phyloP scores from a whole-genome alignment of 306 rosid species.

The Mucuna pruriens region DNA sequence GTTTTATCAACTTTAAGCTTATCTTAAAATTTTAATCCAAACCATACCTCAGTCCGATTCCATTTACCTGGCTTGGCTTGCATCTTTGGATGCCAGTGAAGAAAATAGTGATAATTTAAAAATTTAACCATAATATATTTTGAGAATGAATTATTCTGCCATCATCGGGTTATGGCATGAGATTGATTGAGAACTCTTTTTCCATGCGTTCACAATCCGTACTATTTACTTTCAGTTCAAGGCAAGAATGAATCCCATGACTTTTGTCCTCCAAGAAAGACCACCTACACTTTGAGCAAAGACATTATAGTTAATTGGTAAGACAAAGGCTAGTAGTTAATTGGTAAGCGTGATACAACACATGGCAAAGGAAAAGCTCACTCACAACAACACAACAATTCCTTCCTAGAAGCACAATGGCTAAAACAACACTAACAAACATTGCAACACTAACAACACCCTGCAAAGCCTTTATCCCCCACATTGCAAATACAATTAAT shows the following conservation, averaged over 20 bases:
- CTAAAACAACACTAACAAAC: constrained; percentile 57
- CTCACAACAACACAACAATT: constrained; percentile 66
- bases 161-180: not conserved
- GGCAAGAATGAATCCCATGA: not conserved
- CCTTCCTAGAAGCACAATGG: constrained; percentile 51
- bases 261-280: not conserved
- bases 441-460: constrained; percentile 58
- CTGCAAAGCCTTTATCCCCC: constrained; percentile 43
- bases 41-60: too few relatives aligned
- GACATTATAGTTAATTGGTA: not conserved
- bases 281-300: not conserved
- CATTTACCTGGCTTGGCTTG: not conserved
- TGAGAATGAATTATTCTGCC: not conserved
- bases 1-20: too few relatives aligned
- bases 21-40: too few relatives aligned
- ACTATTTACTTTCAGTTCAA: not conserved
- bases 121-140: not conserved
- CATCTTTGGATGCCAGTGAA: not conserved
- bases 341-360: constrained; percentile 52
- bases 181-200: not conserved
- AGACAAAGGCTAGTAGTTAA: constrained; percentile 43
- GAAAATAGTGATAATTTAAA: not conserved
- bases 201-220: not conserved
- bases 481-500: constrained; percentile 52
- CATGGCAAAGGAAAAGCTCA: constrained; percentile 53